Conservation (phyloP, 1,284 basidiomycete species). For the Cutaneotrichosporon sp. region DNA sequence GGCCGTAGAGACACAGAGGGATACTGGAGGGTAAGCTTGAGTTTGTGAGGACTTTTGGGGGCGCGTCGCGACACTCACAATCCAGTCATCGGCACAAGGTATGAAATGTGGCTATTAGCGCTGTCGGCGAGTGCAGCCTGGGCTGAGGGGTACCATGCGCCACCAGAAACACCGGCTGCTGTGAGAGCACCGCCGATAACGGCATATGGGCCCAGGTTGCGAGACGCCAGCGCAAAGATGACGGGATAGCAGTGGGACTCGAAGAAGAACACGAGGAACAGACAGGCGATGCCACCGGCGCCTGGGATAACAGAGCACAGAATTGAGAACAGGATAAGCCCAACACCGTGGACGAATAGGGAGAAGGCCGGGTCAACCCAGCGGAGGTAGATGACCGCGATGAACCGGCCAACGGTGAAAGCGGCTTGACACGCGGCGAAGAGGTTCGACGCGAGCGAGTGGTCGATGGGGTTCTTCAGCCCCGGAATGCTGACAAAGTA, state of each 20-base stretch:
- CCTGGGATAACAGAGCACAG: slow-evolving; percentile 26
- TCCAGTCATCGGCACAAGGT: slow-evolving; percentile 24
- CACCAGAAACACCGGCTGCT: slow-evolving; percentile 31
- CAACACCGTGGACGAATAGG: slow-evolving; percentile 27
- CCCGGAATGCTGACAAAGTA: slow-evolving; percentile 30
- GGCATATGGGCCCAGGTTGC: slow-evolving; percentile 30
- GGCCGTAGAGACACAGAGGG: slow-evolving; percentile 23
- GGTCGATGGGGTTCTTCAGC: slow-evolving; percentile 16
- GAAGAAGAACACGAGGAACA: slow-evolving; percentile 37
- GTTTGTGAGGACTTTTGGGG: no score
- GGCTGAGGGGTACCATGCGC: slow-evolving; percentile 27
- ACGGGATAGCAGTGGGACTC: slow-evolving; percentile 34
- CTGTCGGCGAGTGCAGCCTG: slow-evolving; percentile 26
- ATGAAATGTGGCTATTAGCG: slow-evolving; percentile 20
- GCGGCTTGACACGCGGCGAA: slow-evolving; percentile 35
- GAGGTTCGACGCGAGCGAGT: slow-evolving; percentile 29
- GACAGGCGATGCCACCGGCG: slow-evolving; percentile 31
- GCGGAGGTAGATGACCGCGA: slow-evolving; percentile 31
- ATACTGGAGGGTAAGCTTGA: no score
- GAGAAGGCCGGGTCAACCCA: slow-evolving; percentile 34
- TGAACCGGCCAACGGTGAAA: slow-evolving; percentile 39
- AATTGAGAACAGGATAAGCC: slow-evolving; percentile 31
- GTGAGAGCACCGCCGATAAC: slow-evolving; percentile 32
- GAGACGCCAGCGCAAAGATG: slow-evolving; percentile 34
- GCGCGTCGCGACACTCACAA: no score